phyloP scores from a whole-genome alignment of 805 yeast genomes.

The Naumovozyma baii region DNA sequence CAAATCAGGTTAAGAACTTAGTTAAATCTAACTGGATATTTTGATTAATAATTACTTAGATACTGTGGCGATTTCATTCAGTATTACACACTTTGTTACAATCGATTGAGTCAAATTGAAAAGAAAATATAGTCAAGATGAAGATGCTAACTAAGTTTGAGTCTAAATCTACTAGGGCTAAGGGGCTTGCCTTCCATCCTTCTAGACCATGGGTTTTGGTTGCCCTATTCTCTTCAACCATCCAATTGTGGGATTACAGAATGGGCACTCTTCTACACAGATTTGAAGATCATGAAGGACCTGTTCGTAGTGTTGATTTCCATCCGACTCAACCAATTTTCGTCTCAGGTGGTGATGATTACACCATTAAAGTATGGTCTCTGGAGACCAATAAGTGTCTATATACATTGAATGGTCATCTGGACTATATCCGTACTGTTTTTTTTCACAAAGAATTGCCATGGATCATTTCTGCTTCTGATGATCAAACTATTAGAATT shows the following conservation, averaged over 20 bases:
- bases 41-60: no score
- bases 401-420: constrained; percentile 85
- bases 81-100: no score
- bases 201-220: constrained; percentile 89
- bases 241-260: constrained; percentile 97
- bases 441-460: constrained; percentile 93
- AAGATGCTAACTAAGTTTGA: constrained; percentile 87
- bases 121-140: constrained; percentile 38
- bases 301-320: constrained; percentile 89
- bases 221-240: constrained; percentile 93
- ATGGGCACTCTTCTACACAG: constrained; percentile 97
- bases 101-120: no score
- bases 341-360: constrained; percentile 96
- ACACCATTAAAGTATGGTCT: constrained; percentile 93
- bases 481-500: constrained; percentile 95
- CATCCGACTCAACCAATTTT: constrained; percentile 97
- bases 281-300: constrained; percentile 97
- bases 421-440: constrained; percentile 91
- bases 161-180: constrained; percentile 94
- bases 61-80: no score
- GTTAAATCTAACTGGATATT: no score
- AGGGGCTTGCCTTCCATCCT: constrained; percentile 96
- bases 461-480: constrained; percentile 93
- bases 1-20: no score
- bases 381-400: constrained; percentile 82